A percentile compares a stretch with the other conserved stretches of the same genome.
Evolutionary conservation across 2,329 filamentous ascomycete species (phyloP).

Genomic region (Parastagonospora nodorum): DNA sequence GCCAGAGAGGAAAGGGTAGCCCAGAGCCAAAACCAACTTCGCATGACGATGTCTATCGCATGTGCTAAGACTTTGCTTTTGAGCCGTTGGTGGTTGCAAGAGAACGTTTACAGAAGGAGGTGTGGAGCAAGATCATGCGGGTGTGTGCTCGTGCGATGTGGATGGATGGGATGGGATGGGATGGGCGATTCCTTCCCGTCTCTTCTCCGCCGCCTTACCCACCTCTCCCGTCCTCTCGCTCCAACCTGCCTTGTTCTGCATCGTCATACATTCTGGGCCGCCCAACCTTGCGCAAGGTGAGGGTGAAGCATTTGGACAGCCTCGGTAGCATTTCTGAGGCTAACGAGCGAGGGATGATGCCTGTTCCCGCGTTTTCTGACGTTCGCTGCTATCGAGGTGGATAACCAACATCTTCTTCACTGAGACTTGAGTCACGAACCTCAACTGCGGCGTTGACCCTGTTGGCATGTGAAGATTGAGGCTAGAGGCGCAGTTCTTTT

Average conservation of each 20-base stretch:
- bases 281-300: constrained; percentile 3
- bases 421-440: not conserved
- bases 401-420: too few species aligned
- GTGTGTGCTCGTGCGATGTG: too few species aligned
- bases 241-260: constrained; percentile 8
- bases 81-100: constrained; percentile 7
- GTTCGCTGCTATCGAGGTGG: not conserved
- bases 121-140: constrained; percentile 14
- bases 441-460: not conserved
- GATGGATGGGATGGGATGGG: too few species aligned
- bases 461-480: not conserved
- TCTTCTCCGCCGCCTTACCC: constrained; percentile 2
- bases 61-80: constrained; percentile 7
- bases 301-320: not conserved
- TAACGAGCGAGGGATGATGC: not conserved
- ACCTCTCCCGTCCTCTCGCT: constrained; percentile 13
- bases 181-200: constrained; percentile 6
- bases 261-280: constrained; percentile 6
- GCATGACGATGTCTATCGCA: constrained; percentile 5
- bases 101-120: constrained; percentile 4
- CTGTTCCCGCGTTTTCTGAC: not conserved
- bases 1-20: constrained; percentile 24
- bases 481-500: not conserved
- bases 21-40: constrained; percentile 25
- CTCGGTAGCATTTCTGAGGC: not conserved